Evolutionary conservation across 768 basidiomycete genomes (phyloP).

Genomic region (Harrya chromipes): DNA sequence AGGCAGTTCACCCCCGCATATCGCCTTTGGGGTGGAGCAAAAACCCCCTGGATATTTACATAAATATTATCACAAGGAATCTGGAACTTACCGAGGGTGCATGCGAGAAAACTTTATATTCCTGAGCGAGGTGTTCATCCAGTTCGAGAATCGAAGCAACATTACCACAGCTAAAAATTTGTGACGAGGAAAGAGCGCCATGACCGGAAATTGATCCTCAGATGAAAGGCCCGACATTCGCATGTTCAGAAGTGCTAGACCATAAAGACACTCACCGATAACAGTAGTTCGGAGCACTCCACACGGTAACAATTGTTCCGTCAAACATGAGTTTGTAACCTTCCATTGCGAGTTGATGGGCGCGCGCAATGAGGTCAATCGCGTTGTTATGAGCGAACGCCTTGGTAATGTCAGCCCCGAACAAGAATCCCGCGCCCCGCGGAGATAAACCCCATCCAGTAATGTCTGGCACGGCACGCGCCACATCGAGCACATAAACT

Average conservation of each 20-base stretch:
- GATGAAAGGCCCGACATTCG: constrained; percentile 14
- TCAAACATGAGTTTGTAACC: constrained; percentile 98
- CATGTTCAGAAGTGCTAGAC: constrained; percentile 11
- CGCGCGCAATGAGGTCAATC: constrained; percentile 92
- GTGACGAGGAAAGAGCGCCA: constrained; percentile 11
- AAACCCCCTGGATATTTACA: constrained; percentile 16
- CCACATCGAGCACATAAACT: constrained; percentile 19
- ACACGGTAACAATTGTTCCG: constrained; percentile 91
- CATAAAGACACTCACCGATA: constrained; percentile 64
- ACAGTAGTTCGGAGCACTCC: constrained; percentile 98
- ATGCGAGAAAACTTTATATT: constrained; percentile 94
- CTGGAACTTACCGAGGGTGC: constrained; percentile 70
- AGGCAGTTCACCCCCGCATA: constrained; percentile 23
- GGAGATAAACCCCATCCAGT: constrained; percentile 95
- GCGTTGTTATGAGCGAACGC: constrained; percentile 87
- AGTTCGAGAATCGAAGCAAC: constrained; percentile 93
- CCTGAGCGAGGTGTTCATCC: constrained; percentile 89
- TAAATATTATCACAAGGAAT: constrained; percentile 5
- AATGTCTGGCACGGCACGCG: constrained; percentile 54
- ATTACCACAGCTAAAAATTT: constrained; percentile 76
- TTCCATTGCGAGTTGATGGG: constrained; percentile 98
- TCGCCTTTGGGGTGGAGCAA: constrained; percentile 19
- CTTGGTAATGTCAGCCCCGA: constrained; percentile 90
- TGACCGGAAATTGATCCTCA: constrained; percentile 25
- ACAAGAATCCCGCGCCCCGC: constrained; percentile 95